Conservation (phyloP, 1,284 basidiomycete species). For the Singerocomus rubriflavus region DNA sequence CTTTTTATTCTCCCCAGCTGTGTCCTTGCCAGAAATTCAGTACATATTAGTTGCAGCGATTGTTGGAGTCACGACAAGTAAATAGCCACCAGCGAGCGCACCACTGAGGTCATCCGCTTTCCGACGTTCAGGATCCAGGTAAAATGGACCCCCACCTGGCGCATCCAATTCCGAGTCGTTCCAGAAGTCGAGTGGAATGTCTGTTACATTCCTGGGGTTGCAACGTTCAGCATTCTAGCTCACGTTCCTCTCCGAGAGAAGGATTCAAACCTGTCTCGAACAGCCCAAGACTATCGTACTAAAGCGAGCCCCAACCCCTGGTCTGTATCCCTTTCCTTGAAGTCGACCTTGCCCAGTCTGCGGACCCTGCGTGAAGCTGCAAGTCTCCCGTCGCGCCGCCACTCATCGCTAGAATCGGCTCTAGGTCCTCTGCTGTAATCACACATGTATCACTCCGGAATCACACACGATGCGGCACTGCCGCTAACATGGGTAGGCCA, state of each 20-base stretch:
- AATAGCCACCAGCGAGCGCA: no score
- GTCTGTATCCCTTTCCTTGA: neutral
- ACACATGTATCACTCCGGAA: slow-evolving; percentile 8
- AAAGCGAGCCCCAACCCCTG: neutral
- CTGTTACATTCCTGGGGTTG: slow-evolving; percentile 11
- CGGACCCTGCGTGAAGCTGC: no score
- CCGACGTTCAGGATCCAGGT: neutral
- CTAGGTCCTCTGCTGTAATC: neutral
- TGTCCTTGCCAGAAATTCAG: no score
- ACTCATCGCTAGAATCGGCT: neutral
- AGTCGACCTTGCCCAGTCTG: neutral
- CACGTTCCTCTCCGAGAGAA: neutral
- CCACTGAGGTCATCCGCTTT: no score
- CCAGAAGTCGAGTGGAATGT: neutral
- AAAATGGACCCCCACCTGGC: neutral
- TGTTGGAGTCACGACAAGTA: no score
- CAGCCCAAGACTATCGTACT: neutral
- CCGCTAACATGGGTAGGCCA: slow-evolving; percentile 24
- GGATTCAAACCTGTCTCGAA: neutral
- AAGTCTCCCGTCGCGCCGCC: neutral
- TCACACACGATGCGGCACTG: neutral
- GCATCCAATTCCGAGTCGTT: neutral
- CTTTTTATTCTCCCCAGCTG: no score
- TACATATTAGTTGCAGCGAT: no score
- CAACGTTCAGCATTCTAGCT: neutral